These are phyloP conservation scores for Mytilinidion resinicola DNA, from an alignment of 495 filamentous ascomycete genomes.

Conservation along the genomic window DNA sequence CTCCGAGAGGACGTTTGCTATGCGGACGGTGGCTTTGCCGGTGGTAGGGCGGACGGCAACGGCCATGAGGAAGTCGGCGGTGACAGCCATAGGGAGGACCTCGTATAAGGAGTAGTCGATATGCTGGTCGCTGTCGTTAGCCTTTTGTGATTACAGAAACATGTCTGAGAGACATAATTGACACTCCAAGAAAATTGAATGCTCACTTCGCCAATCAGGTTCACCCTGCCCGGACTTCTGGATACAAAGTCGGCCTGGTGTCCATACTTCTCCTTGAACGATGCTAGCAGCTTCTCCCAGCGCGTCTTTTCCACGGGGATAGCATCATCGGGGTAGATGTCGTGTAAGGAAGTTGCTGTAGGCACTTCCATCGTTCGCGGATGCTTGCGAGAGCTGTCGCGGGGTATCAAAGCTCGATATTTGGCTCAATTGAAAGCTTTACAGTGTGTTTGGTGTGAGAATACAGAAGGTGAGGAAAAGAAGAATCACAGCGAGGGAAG, in stretches of 20 bases:
- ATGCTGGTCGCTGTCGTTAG: constrained; percentile 44
- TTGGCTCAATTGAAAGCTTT: too few species aligned
- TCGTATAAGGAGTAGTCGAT: constrained; percentile 98
- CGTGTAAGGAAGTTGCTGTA: constrained; percentile 49
- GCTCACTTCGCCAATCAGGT: constrained; percentile 82
- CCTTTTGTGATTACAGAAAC: too few species aligned
- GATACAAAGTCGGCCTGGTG: constrained; percentile 72
- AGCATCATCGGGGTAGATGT: constrained; percentile 64
- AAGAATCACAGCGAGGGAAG: too few species aligned
- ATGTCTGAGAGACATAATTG: too few species aligned
- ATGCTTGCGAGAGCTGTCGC: too few species aligned
- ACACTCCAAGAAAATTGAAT: too few species aligned
- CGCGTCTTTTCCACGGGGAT: constrained; percentile 51
- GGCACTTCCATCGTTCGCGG: constrained; percentile 32
- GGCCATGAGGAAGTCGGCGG: constrained; percentile 81
- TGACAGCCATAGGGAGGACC: constrained; percentile 91
- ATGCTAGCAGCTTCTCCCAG: constrained; percentile 64
- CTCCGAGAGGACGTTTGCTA: constrained; percentile 69
- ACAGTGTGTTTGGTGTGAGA: too few species aligned
- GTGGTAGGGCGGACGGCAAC: constrained; percentile 54
- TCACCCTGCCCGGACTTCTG: constrained; percentile 87
- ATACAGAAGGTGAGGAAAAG: too few species aligned
- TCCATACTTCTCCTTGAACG: constrained; percentile 69
- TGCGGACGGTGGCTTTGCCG: constrained; percentile 48
- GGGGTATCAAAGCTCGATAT: too few species aligned